Evolutionary conservation across 306 rosid genomes (phyloP), one percentile per base, ranked within the genome.

Genomic region (Sicyos baderoa): DNA sequence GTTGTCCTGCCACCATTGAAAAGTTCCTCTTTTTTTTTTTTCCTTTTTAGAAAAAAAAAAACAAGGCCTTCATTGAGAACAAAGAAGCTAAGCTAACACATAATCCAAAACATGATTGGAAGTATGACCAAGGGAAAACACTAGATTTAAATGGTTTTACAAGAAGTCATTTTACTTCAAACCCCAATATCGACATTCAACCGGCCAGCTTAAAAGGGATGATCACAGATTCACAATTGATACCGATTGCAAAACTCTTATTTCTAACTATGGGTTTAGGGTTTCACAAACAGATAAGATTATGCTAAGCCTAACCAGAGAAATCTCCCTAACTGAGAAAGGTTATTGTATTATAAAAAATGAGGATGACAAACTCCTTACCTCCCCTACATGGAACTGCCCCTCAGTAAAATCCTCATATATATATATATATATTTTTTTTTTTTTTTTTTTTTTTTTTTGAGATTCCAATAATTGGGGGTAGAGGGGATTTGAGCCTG

Each of bases 61-160:
- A 48, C 52, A 15, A 48, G 17, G 52, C 7, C 5, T 48, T 48
- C 6, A 48, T 48, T 48, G 16, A 47, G n/a, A 47, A 47, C 3
- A 29, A 49, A 49, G 18, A 8, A 49, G 53, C 5, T 18, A 49
- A 49, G 53, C 53, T 49, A 49, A 49, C 50, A 49, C 50, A 45
- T 45, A 45, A 45, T 25, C 40, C 40, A 14, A 56, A 56, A 56
- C 21, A 29, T 15, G 44, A 29, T 15, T 59, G 21, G 45, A 0
- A 59, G 19, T 59, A 29, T 29, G 12, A 16, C 45, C 65, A 29
- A 59, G 65, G 19, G 63, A n/a, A 59, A 59, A 45, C 65, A 27
- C 42, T 29, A 16, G 13, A 29, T 14, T 7, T 14, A 59, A 59
- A 29, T 58, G 21, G 42, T 14, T n/a, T n/a, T n/a, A n/a, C n/a